Percentiles rank a stretch among this genome's conserved stretches.
phyloP scores from a whole-genome alignment of 768 basidiomycete genomes.

The Inosperma sp. region DNA sequence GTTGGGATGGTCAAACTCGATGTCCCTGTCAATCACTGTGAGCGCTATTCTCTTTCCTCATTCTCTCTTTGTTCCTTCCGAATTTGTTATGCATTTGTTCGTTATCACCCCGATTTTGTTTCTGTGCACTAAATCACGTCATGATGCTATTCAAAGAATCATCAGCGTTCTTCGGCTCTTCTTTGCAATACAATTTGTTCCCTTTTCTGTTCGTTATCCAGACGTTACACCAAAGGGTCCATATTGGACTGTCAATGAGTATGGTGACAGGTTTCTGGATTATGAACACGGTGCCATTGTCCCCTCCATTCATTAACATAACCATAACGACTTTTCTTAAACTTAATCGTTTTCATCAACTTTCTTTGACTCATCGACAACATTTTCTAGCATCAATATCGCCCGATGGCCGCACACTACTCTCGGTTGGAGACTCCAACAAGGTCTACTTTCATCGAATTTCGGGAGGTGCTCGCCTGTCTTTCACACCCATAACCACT shows the following conservation, averaged over 20 bases:
- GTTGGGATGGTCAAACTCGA: slow-evolving; percentile 54
- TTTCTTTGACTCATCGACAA: background rate
- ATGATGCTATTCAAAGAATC: background rate
- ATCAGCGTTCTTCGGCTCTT: background rate
- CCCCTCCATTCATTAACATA: no score
- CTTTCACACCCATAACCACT: slow-evolving; percentile 64
- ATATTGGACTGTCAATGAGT: no score
- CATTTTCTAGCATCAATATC: slow-evolving; percentile 70
- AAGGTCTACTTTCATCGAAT: slow-evolving; percentile 81
- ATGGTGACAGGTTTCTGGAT: no score
- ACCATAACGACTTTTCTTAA: no score
- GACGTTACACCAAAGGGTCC: no score
- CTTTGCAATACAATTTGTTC: no score
- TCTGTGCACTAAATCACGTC: slow-evolving; percentile 10
- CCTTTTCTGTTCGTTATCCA: no score
- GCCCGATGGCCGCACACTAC: slow-evolving; percentile 79
- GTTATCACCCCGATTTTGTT: background rate
- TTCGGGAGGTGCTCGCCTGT: slow-evolving; percentile 51
- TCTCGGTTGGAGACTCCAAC: slow-evolving; percentile 88
- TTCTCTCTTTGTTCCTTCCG: background rate
- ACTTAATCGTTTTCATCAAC: no score
- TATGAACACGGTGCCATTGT: no score
- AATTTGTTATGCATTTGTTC: no score
- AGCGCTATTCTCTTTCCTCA: slow-evolving; percentile 26
- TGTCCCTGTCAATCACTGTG: slow-evolving; percentile 81